Evolutionary conservation across 1,284 basidiomycete genomes (phyloP).

Genomic region (Athelia psychrophila): DNA sequence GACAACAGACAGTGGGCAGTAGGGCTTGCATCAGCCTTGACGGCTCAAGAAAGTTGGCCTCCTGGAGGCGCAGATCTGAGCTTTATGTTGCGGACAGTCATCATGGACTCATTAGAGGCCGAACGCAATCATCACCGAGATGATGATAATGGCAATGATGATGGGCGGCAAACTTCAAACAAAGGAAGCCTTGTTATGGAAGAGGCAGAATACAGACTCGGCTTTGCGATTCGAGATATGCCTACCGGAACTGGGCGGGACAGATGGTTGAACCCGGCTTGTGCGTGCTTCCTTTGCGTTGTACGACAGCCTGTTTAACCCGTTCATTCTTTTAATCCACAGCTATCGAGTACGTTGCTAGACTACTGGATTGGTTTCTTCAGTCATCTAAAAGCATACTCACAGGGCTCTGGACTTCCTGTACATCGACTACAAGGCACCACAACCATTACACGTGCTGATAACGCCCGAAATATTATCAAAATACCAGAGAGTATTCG

Average conservation of each 20-base stretch:
- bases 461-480: slow-evolving; percentile 67
- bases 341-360: slow-evolving; percentile 57
- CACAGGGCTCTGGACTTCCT: slow-evolving; percentile 83
- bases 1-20: slow-evolving; percentile 53
- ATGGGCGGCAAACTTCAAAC: slow-evolving; percentile 3
- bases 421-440: slow-evolving; percentile 83
- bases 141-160: slow-evolving; percentile 19
- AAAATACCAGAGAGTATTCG: slow-evolving; percentile 84
- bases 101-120: slow-evolving; percentile 66
- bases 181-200: slow-evolving; percentile 37
- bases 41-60: slow-evolving; percentile 76
- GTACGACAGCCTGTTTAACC: not conserved
- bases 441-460: slow-evolving; percentile 64
- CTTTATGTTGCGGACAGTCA: slow-evolving; percentile 76
- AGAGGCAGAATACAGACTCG: slow-evolving; percentile 75
- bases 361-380: not conserved
- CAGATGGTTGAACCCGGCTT: slow-evolving; percentile 75
- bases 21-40: slow-evolving; percentile 69
- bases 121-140: slow-evolving; percentile 16
- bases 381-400: too few relatives aligned
- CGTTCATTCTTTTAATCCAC: too few relatives aligned
- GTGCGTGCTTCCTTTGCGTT: slow-evolving; percentile 39
- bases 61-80: slow-evolving; percentile 82
- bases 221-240: slow-evolving; percentile 78
- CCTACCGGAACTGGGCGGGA: slow-evolving; percentile 60